These are phyloP conservation scores for Ascosphaera aggregata DNA, from an alignment of 2,329 filamentous ascomycete genomes.

Conservation along the genomic window DNA sequence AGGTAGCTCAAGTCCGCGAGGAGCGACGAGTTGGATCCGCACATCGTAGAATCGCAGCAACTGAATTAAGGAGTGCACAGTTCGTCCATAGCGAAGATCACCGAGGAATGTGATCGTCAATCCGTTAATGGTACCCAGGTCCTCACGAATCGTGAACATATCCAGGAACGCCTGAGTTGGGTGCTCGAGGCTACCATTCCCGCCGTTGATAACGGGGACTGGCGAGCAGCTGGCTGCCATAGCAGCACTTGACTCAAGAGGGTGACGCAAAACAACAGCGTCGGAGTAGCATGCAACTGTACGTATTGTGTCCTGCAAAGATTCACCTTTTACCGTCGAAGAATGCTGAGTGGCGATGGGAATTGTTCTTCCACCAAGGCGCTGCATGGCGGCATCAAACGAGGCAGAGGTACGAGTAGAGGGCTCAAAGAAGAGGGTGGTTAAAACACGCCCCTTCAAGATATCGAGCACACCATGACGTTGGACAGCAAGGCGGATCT, in stretches of 20 bases:
- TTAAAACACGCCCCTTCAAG: slow-evolving; percentile 65
- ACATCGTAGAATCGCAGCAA: slow-evolving; percentile 92
- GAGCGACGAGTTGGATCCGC: slow-evolving; percentile 74
- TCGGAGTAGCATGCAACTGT: slow-evolving; percentile 89
- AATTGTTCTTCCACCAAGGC: slow-evolving; percentile 71
- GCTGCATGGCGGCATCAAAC: slow-evolving; percentile 97
- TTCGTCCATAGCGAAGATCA: slow-evolving; percentile 78
- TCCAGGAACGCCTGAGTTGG: slow-evolving; percentile 95
- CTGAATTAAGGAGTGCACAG: slow-evolving; percentile 87
- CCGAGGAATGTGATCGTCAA: slow-evolving; percentile 91
- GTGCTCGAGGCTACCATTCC: slow-evolving; percentile 88
- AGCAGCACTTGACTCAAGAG: slow-evolving; percentile 56
- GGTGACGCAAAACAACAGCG: slow-evolving; percentile 87
- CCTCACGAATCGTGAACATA: slow-evolving; percentile 94
- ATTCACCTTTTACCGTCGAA: slow-evolving; percentile 84
- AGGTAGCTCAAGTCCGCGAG: slow-evolving; percentile 55
- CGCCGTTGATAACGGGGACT: slow-evolving; percentile 89
- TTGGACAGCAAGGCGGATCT: slow-evolving; percentile 91
- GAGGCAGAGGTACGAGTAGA: slow-evolving; percentile 89
- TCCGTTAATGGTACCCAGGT: slow-evolving; percentile 84
- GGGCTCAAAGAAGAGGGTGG: slow-evolving; percentile 92
- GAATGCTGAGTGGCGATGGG: slow-evolving; percentile 63
- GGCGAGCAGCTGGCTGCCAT: slow-evolving; percentile 68
- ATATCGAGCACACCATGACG: slow-evolving; percentile 73
- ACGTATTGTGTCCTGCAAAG: slow-evolving; percentile 76